Conservation (phyloP, 306 rosid species). For the Cyamopsis tetragonoloba region DNA sequence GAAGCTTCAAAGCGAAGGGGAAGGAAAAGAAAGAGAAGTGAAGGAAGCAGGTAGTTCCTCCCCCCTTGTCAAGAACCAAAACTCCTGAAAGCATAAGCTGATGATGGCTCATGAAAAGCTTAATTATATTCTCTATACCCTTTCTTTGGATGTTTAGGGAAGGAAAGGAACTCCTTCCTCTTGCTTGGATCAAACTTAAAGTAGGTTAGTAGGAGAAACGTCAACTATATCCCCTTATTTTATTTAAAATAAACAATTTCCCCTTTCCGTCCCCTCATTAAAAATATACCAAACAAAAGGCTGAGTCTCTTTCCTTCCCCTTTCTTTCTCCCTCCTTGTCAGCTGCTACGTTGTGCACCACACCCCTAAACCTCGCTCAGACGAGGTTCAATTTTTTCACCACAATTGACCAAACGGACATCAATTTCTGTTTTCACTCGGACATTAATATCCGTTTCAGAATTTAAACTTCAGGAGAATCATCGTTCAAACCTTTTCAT, state of each 20-base stretch:
- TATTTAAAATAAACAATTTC: background rate
- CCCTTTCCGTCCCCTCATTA: background rate
- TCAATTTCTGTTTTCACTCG: too few relatives aligned
- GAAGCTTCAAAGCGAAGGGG: background rate
- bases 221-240: background rate
- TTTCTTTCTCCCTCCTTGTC: background rate
- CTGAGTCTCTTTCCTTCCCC: background rate
- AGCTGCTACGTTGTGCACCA: too few relatives aligned
- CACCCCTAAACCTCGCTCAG: too few relatives aligned
- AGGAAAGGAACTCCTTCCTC: constrained; percentile 12
- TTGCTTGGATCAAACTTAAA: background rate
- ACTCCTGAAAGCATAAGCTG: background rate
- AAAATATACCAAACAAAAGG: background rate
- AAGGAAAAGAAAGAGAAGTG: constrained; percentile 6
- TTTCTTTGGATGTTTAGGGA: background rate
- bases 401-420: too few relatives aligned
- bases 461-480: too few relatives aligned
- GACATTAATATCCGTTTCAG: too few relatives aligned
- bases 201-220: background rate
- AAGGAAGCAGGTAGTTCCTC: background rate
- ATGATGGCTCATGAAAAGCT: background rate
- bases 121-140: background rate
- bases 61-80: background rate
- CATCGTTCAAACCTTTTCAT: too few relatives aligned
- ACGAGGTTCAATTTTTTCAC: too few relatives aligned